Base-by-base conservation (phyloP, 2,329 filamentous ascomycete genomes). In the Sphaerulina vaccinii region DNA sequence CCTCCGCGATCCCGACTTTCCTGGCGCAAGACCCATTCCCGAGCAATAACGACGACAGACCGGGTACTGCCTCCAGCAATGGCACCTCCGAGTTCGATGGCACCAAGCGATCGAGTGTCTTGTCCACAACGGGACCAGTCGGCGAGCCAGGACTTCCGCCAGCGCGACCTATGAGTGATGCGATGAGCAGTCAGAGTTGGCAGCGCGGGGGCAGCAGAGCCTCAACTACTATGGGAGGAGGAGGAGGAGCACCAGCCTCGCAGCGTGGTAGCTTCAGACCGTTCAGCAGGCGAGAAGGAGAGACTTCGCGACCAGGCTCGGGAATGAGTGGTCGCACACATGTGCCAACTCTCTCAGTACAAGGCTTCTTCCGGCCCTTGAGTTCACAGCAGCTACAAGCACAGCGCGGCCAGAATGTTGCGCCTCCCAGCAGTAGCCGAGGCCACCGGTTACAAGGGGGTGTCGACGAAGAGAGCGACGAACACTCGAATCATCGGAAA, bases 281-380 rank as follows among this genome's bases (percentile, higher is more conserved):
- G 8, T 21, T 50, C 13, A 53, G 52, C 11, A 40, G 49, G 24
- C 33, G 43, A 29, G 35, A 39, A 15, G 49, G 36, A 39, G 33
- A 33, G 33, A 29, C 33, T 16, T 65, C 49, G 67, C 67, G 63
- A 51, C 79, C 77, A 13, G 92, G 85, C 59, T 79, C 88, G 36
- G 78, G 86, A 39, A 49, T 61, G 27, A 90, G 86, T 67, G 47
- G 38, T 18, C 82, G 86, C 65, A 93, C 88, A 36, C 93, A 99
- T 76, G 90, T 95, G 16, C 91, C 93, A 1, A 90, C 87, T 1
- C 75, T 99, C 47, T 86, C 90, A 2, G 90, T 90, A 13, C 87
- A 92, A 65, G 92, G 89, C 48, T 97, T 99, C 74, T 96, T 95
- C 68, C 87, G 86, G 18, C 93, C 93, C 33, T 95, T 99, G 90